These are phyloP conservation scores for Scopulariopsis brevicaulis DNA, from an alignment of 2,329 filamentous ascomycete genomes.

Conservation along the genomic window DNA sequence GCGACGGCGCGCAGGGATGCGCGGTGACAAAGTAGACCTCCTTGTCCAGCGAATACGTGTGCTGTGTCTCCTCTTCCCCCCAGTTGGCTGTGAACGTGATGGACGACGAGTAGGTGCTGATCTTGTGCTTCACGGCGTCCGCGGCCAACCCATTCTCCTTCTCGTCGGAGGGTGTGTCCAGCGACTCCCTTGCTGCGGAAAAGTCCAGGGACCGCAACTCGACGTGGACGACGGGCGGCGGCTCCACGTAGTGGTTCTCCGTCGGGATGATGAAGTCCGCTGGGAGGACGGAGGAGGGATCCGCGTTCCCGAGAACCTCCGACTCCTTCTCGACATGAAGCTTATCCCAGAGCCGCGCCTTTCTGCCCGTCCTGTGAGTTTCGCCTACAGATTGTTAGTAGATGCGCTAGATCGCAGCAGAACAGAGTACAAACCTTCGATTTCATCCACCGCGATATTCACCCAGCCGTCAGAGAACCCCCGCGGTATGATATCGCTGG, in stretches of 20 bases:
- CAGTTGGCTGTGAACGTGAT: slow-evolving; percentile 25
- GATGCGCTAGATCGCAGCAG: neutral
- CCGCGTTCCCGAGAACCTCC: slow-evolving; percentile 45
- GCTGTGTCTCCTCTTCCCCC: slow-evolving; percentile 23
- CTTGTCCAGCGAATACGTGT: slow-evolving; percentile 35
- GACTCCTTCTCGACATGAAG: slow-evolving; percentile 47
- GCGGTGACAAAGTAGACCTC: slow-evolving; percentile 57
- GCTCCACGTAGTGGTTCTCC: slow-evolving; percentile 38
- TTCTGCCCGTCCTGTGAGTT: slow-evolving; percentile 35
- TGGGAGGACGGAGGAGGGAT: slow-evolving; percentile 40
- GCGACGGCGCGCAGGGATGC: slow-evolving; percentile 50
- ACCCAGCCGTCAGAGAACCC: slow-evolving; percentile 45
- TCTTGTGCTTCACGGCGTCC: slow-evolving; percentile 5
- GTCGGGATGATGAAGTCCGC: slow-evolving; percentile 52
- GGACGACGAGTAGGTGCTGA: slow-evolving; percentile 26
- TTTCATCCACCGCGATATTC: slow-evolving; percentile 42
- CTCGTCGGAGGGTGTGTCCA: slow-evolving; percentile 16
- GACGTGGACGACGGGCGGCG: slow-evolving; percentile 34
- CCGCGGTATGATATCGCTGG: slow-evolving; percentile 43
- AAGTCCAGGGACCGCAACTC: slow-evolving; percentile 40
- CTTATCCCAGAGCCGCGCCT: slow-evolving; percentile 52
- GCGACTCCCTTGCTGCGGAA: slow-evolving; percentile 27
- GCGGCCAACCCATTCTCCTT: neutral
- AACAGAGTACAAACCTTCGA: slow-evolving; percentile 29
- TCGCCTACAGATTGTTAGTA: slow-evolving; percentile 26